Base-by-base conservation (phyloP, 306 rosid species). In the Prunus salicina region DNA sequence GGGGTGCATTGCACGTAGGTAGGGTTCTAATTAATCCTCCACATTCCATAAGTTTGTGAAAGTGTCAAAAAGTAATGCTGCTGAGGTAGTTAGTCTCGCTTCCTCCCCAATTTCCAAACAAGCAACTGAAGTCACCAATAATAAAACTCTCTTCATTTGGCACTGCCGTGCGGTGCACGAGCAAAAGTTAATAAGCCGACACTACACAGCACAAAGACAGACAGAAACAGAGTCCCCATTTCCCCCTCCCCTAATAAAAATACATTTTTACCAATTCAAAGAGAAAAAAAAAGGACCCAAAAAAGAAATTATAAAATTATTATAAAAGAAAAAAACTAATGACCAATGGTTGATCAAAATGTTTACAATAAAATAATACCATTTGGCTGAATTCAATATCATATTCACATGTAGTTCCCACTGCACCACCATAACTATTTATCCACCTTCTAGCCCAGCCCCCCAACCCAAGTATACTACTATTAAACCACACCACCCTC, bases 161-260 rank as follows among this genome's bases (percentile, higher is more conserved):
- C 50, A 67, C 30, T 68, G 79, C 71, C 83, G 83, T 80, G 79
- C 67, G 61, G 71, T 50, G 63, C 71, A 80, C 67, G 20, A 60
- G 46, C 45, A 69, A 80, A n/a, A 60, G 75, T 64, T 19, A 34
- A 5, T 62, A 27, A 15, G 11, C 66, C 3, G 67, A 62, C 57
- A 38, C 62, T 6, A 9, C 1, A 56, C 32, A 10, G 11, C 4
- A 7, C 46, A 30, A 5, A 64, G 10, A 38, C 19, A 43, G 32
- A 55, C 20, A 71, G 11, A 41, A 38, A 70, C 12, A 28, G 24
- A 50, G 25, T 15, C 11, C 57, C 10, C 12, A n/a, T 57, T 13
- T 13, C 53, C 53, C 12, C 62, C 27, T 25, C 12, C 62, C 62
- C 5, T 20, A 56, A 56, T 56, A n/a, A 20, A 56, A 41, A 5